Conservation (phyloP, 805 yeast genomes). For the Ogataea methanolica region DNA sequence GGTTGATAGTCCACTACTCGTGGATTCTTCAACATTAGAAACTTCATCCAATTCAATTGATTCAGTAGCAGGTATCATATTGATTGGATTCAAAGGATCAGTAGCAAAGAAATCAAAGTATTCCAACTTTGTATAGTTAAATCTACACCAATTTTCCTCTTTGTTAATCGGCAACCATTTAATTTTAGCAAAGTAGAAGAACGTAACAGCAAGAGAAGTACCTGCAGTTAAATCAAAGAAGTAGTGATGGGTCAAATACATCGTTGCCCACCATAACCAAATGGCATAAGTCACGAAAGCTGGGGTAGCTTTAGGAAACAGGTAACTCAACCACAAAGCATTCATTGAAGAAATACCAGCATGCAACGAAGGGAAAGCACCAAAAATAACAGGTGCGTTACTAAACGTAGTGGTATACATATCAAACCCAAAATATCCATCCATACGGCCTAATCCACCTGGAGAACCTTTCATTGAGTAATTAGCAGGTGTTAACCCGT, state of each 20-base stretch:
- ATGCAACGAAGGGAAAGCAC: slow-evolving; percentile 70
- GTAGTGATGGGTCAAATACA: slow-evolving; percentile 95
- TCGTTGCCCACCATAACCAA: slow-evolving; percentile 99
- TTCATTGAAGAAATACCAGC: slow-evolving; percentile 92
- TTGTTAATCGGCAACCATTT: slow-evolving; percentile 57
- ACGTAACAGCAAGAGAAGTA: slow-evolving; percentile 64
- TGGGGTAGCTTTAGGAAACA: slow-evolving; percentile 66
- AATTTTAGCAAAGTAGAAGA: slow-evolving; percentile 67
- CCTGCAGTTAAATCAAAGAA: slow-evolving; percentile 91
- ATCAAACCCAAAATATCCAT: slow-evolving; percentile 67
- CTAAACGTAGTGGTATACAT: slow-evolving; percentile 75
- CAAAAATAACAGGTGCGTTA: slow-evolving; percentile 88
- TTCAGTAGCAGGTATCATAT: slow-evolving; percentile 7
- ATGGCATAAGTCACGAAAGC: slow-evolving; percentile 70
- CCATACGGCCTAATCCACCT: slow-evolving; percentile 89
- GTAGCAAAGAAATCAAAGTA: slow-evolving; percentile 27
- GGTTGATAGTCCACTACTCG: slow-evolving; percentile 16
- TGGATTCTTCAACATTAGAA: slow-evolving; percentile 6
- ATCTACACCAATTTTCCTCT: slow-evolving; percentile 55
- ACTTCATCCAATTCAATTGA: slow-evolving; percentile 15
- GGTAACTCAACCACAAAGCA: slow-evolving; percentile 73
- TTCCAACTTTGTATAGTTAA: slow-evolving; percentile 52
- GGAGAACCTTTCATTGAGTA: slow-evolving; percentile 89
- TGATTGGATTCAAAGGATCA: slow-evolving; percentile 30
- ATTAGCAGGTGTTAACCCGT: slow-evolving; percentile 84